A percentile compares a stretch with the other conserved stretches of the same genome.
These are phyloP conservation scores for Miscanthus lutarioriparius DNA, from an alignment of 176 grass and related monocot genomes.

Conservation along the genomic window DNA sequence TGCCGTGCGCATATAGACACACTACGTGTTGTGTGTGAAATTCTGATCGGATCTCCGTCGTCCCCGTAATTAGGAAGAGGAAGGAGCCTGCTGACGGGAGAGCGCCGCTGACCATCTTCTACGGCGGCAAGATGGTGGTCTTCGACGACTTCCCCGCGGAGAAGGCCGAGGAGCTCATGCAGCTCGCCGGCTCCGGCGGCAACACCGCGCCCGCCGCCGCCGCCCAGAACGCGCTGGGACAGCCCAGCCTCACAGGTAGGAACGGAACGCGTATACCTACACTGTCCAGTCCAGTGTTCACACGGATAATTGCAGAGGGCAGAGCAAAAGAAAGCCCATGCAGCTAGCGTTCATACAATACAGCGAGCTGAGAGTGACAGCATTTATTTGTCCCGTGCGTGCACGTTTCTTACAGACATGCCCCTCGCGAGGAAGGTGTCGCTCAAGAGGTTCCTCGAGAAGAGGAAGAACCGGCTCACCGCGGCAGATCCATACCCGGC, in stretches of 20 bases:
- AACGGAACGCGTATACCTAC: background rate
- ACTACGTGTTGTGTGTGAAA: background rate
- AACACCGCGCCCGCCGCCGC: background rate
- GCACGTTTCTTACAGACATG: constrained; percentile 54
- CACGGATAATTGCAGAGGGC: background rate
- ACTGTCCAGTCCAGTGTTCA: no score
- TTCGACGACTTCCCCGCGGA: constrained; percentile 77
- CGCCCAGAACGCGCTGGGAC: background rate
- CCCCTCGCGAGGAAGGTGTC: constrained; percentile 90
- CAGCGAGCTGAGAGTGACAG: background rate
- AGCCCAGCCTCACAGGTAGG: constrained; percentile 39
- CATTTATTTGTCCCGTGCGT: background rate
- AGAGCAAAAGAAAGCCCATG: background rate
- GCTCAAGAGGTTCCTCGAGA: constrained; percentile 81
- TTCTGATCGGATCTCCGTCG: background rate
- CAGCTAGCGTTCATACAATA: background rate
- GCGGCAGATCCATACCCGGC: constrained; percentile 33
- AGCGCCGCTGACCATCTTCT: constrained; percentile 80
- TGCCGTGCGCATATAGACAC: background rate
- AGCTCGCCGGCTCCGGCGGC: constrained; percentile 43
- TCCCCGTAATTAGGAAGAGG: background rate
- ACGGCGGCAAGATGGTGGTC: constrained; percentile 62
- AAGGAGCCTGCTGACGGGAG: constrained; percentile 27
- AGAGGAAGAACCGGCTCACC: constrained; percentile 65
- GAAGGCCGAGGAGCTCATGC: constrained; percentile 69